Base-by-base conservation (phyloP, 176 grass and related monocot species). In the Lolium perenne region DNA sequence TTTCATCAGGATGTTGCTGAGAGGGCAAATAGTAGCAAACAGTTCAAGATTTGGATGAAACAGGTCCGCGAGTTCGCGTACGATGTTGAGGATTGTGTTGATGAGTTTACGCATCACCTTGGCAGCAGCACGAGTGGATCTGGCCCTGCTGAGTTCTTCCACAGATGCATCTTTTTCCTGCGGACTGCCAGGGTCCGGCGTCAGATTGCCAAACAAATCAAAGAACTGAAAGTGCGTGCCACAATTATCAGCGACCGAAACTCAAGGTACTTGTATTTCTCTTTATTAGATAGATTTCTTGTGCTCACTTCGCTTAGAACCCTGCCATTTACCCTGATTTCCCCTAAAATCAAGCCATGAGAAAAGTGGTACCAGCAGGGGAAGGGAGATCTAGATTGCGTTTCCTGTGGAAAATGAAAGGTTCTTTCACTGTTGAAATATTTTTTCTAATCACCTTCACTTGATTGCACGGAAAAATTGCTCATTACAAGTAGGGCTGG, bases 21-120 rank as follows among this genome's bases (percentile, higher is more conserved):
- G 71, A 59, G 40, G 79, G 38, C 60, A 62, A 84, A 86, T 38
- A 59, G 8, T 13, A 16, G 62, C 38, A 90, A 61, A 51, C 88
- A 90, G 71, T 60, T 77, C 60, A 86, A 86, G 26, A 77, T 90
- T 41, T 86, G 78, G 83, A 86, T 77, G 83, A 90, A 90, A 54
- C 88, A 90, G 66, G 83, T 90, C 1, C 61, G 78, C 4, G 78
- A 90, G 83, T 4, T 90, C 3, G 78, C 78, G 7, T 86, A 90
- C 8, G 88, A 86, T 82, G 78, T 90, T 12, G 88, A 82, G 71
- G 83, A 86, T 77, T 86, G 83, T 11, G 49, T 90, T 55, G 83
- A 86, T 62, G 77, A 77, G 53, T 90, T 89, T 5, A 61, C 15
- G 0, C 51, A 71, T 21, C 88, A 77, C 7, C 71, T 86, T 51